Conservation (phyloP, 2,329 filamentous ascomycete genomes). For the Fusarium sp. region DNA sequence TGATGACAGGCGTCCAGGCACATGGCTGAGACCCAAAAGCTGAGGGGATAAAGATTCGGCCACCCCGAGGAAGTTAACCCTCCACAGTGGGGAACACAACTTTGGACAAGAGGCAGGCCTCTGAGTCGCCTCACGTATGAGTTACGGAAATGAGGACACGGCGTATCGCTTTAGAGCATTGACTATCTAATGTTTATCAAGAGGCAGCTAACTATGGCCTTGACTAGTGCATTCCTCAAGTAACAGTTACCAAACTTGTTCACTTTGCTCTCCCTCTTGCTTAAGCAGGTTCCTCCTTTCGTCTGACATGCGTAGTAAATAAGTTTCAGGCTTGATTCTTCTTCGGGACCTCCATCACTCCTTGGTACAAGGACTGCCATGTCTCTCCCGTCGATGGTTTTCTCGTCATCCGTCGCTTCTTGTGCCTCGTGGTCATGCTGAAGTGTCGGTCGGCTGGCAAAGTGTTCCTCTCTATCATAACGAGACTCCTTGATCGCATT, state of each 20-base stretch:
- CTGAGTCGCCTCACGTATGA: constrained; percentile 12
- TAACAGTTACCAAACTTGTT: background rate
- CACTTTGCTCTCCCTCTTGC: background rate
- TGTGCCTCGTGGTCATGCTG: background rate
- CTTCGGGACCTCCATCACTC: background rate
- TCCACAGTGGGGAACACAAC: too few species aligned
- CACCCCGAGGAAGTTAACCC: too few species aligned
- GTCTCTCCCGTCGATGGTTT: background rate
- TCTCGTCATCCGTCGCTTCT: background rate
- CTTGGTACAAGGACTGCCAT: background rate
- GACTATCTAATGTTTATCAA: constrained; percentile 15
- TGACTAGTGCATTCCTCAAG: background rate
- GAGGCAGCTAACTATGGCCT: background rate
- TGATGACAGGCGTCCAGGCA: constrained; percentile 66
- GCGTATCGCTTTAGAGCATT: constrained; percentile 9
- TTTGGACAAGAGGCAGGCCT: background rate
- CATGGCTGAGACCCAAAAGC: constrained; percentile 24
- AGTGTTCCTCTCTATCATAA: constrained; percentile 1
- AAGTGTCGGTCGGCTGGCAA: background rate
- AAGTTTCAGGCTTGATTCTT: background rate
- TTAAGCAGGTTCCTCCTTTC: background rate
- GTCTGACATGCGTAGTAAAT: background rate
- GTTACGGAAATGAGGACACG: constrained; percentile 31
- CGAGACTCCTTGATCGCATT: background rate
- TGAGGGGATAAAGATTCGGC: too few species aligned